These are phyloP conservation scores for Nectriaceae sp. DNA, from an alignment of 2,329 filamentous ascomycete species.

Conservation along the genomic window DNA sequence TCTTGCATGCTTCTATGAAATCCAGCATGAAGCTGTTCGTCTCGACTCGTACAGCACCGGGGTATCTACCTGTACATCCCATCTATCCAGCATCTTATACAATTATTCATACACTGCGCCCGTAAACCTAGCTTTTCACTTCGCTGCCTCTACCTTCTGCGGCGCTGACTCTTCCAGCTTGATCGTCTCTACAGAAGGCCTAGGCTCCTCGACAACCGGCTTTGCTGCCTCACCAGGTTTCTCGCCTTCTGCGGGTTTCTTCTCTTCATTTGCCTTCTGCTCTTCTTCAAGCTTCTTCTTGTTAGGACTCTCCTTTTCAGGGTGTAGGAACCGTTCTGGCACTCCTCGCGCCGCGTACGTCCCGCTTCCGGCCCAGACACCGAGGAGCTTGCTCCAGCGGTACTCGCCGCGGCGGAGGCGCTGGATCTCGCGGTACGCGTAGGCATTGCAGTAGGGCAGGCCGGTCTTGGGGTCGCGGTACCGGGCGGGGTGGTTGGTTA, in stretches of 20 bases:
- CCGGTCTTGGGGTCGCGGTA: conserved; percentile 87
- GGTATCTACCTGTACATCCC: not conserved
- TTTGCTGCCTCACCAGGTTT: conserved; percentile 12
- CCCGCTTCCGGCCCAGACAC: conserved; percentile 77
- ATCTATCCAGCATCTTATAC: not conserved
- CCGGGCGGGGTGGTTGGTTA: conserved; percentile 78
- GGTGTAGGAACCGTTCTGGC: conserved; percentile 70
- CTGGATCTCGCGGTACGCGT: conserved; percentile 82
- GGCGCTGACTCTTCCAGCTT: conserved; percentile 13
- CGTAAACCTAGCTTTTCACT: conserved; percentile 1
- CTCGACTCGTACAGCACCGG: too few relatives aligned
- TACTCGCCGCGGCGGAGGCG: conserved; percentile 73
- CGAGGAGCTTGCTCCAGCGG: conserved; percentile 78
- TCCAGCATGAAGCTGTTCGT: not conserved
- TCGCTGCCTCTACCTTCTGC: not conserved
- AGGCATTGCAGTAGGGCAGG: conserved; percentile 75
- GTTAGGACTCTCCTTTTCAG: conserved; percentile 31
- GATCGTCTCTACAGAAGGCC: not conserved
- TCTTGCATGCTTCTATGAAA: too few relatives aligned
- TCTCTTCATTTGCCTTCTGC: conserved; percentile 10
- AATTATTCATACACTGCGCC: not conserved
- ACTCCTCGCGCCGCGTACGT: conserved; percentile 72
- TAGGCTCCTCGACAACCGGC: not conserved
- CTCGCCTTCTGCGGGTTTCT: conserved; percentile 19
- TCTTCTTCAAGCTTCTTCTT: conserved; percentile 21